These are phyloP conservation scores for Skeletonema marinoi DNA, from an alignment of 108 stramenopile species.

Conservation along the genomic window DNA sequence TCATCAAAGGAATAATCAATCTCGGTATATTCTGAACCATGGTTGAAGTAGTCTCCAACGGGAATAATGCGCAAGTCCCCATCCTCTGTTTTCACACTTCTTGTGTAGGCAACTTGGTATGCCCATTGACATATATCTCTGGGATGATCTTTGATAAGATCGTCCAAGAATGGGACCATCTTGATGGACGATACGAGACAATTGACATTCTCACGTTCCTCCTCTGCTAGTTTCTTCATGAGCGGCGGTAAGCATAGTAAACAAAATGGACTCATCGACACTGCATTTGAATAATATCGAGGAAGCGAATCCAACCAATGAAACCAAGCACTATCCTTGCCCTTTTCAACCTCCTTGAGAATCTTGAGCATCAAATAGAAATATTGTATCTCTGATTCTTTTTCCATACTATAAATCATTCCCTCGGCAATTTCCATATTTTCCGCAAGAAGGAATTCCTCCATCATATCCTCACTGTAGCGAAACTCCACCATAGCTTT, in stretches of 20 bases:
- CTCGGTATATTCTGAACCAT: conserved; percentile 45
- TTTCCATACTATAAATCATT: background rate
- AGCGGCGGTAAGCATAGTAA: conserved; percentile 40
- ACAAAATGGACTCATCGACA: conserved; percentile 49
- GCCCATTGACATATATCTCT: conserved; percentile 19
- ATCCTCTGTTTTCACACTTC: conserved; percentile 20
- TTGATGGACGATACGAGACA: conserved; percentile 9
- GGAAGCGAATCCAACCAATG: conserved; percentile 59
- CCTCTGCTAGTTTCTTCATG: conserved; percentile 19
- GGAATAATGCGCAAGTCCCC: conserved; percentile 52
- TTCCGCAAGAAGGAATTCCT: background rate
- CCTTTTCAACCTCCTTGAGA: conserved; percentile 46
- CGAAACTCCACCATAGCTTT: conserved; percentile 49
- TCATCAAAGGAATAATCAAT: conserved; percentile 44
- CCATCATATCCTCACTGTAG: background rate
- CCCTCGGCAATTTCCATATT: conserved; percentile 22
- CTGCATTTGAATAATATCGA: conserved; percentile 43
- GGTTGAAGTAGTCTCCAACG: conserved; percentile 58
- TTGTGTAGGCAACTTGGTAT: conserved; percentile 35
- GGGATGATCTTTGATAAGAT: conserved; percentile 25
- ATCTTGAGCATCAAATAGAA: conserved; percentile 51
- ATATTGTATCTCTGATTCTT: conserved; percentile 14
- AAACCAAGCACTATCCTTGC: conserved; percentile 50
- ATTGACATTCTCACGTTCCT: conserved; percentile 25
- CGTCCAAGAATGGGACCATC: conserved; percentile 22